Evolutionary conservation across 352 stramenopile genomes (phyloP).

Genomic region (Globisporangium uncinulatum): DNA sequence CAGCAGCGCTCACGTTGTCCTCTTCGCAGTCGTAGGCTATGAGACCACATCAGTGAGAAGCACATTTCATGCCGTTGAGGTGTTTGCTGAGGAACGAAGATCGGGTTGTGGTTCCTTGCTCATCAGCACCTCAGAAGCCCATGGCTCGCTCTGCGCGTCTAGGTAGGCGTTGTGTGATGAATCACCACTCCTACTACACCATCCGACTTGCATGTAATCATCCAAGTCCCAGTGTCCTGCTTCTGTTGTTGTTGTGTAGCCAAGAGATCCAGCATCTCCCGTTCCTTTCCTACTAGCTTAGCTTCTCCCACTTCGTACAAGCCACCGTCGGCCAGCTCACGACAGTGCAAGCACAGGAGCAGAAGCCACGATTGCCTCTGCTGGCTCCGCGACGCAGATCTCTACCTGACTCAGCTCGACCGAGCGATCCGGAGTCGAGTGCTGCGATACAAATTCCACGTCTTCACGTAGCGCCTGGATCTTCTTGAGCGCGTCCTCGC

Average conservation of each 20-base stretch:
- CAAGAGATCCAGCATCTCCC: neutral
- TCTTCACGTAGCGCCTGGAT: slow-evolving; percentile 26
- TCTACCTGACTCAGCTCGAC: slow-evolving; percentile 11
- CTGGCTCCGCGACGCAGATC: slow-evolving; percentile 8
- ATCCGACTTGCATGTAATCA: too few species aligned
- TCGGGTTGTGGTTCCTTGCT: too few species aligned
- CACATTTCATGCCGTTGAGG: neutral
- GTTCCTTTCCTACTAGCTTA: neutral
- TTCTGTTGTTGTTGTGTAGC: too few species aligned
- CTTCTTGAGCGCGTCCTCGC: slow-evolving; percentile 33
- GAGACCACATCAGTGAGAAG: neutral
- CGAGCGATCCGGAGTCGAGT: slow-evolving; percentile 2
- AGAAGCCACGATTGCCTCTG: neutral
- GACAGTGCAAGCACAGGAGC: neutral
- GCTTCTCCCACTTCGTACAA: neutral
- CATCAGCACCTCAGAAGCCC: too few species aligned
- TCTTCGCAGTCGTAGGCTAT: neutral
- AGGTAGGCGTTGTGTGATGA: too few species aligned
- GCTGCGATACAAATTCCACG: slow-evolving; percentile 13
- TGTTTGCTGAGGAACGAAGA: too few species aligned
- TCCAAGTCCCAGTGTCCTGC: too few species aligned
- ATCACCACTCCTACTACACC: too few species aligned
- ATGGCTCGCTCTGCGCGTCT: too few species aligned
- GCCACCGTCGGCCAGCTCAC: neutral
- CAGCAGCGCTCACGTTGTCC: neutral